A percentile compares a stretch with the other conserved stretches of the same genome.
Conservation (phyloP, 345 rosid species). For the Mercurialis annua region DNA sequence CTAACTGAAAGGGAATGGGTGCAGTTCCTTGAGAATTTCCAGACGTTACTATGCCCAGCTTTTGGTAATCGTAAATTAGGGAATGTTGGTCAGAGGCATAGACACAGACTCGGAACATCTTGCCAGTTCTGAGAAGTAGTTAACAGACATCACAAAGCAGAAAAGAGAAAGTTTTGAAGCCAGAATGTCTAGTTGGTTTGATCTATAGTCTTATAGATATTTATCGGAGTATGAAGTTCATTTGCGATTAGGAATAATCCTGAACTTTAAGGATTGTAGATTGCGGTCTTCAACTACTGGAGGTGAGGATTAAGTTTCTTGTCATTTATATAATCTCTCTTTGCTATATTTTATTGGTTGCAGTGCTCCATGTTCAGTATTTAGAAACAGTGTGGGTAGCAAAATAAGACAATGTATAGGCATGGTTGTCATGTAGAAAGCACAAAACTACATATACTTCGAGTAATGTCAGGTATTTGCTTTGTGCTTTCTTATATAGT, state of each 20-base stretch:
- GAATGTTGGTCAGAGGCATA: constrained; percentile 39
- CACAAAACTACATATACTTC: background rate
- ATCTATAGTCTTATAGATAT: background rate
- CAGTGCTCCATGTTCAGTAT: background rate
- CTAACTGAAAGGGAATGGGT: constrained; percentile 47
- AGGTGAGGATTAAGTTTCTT: constrained; percentile 7
- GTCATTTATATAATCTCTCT: background rate
- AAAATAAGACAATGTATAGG: constrained; percentile 8
- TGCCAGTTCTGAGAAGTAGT: constrained; percentile 46
- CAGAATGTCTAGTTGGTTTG: background rate
- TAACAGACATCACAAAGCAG: background rate
- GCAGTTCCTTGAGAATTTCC: constrained; percentile 46
- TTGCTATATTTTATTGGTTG: background rate
- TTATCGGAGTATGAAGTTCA: background rate
- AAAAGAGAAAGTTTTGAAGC: constrained; percentile 9
- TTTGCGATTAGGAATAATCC: constrained; percentile 5
- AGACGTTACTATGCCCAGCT: constrained; percentile 38
- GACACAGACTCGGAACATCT: constrained; percentile 65
- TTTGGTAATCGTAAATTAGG: constrained; percentile 33
- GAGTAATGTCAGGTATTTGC: background rate
- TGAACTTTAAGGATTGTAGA: constrained; percentile 7
- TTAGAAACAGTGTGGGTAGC: background rate
- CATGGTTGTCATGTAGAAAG: background rate
- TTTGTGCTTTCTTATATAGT: background rate
- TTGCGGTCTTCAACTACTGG: background rate